Conservation (phyloP, 306 rosid genomes). For the Cercis canadensis region DNA sequence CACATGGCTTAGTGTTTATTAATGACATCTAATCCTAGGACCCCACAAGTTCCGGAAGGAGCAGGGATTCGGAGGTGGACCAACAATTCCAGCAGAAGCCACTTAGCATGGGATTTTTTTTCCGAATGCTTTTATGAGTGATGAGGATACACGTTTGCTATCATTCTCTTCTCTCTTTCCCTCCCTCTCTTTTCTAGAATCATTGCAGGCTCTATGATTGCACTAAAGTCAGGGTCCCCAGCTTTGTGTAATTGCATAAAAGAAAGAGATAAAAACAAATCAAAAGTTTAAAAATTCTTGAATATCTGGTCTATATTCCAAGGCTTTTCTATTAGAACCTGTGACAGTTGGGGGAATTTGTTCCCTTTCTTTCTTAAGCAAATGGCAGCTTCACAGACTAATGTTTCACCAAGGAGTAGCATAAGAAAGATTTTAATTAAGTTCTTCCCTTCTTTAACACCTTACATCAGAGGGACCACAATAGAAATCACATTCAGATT, state of each 20-base stretch:
- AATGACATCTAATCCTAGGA: constrained; percentile 19
- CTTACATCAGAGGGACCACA: constrained; percentile 30
- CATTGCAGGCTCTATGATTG: constrained; percentile 54
- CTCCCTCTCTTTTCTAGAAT: constrained; percentile 19
- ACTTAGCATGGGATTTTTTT: constrained; percentile 34
- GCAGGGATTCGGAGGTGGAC: constrained; percentile 45
- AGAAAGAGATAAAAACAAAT: constrained; percentile 38
- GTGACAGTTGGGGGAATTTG: constrained; percentile 32
- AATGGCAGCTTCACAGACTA: constrained; percentile 30
- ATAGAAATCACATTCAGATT: constrained; percentile 15
- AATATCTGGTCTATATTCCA: constrained; percentile 26
- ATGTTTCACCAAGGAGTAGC: background rate
- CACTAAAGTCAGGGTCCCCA: constrained; percentile 44
- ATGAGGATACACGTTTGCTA: constrained; percentile 39
- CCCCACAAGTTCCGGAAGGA: constrained; percentile 26
- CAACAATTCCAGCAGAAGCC: constrained; percentile 51
- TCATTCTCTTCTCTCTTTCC: constrained; percentile 21
- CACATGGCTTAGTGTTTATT: constrained; percentile 42
- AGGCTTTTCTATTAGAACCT: constrained; percentile 33
- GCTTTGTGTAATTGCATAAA: constrained; percentile 37
- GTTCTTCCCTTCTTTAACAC: constrained; percentile 6
- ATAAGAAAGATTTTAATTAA: background rate
- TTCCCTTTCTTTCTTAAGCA: constrained; percentile 41
- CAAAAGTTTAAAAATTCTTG: constrained; percentile 32
- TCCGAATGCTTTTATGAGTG: constrained; percentile 20